Evolutionary conservation across 1,284 basidiomycete species (phyloP).

Genomic region (Moniliella sp.): DNA sequence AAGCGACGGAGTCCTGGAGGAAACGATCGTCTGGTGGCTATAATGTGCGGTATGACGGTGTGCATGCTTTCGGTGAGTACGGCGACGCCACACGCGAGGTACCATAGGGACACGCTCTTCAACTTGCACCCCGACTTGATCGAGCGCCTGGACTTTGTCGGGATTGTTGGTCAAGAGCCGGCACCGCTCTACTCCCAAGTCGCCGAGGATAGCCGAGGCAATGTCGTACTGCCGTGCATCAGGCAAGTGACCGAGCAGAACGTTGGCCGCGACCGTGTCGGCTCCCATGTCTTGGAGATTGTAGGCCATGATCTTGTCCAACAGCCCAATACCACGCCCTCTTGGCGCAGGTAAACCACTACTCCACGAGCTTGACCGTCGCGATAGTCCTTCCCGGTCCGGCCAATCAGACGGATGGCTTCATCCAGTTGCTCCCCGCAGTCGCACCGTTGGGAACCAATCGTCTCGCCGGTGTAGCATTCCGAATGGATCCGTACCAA

Average conservation of each 20-base stretch:
- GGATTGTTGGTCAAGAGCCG: slow-evolving; percentile 89
- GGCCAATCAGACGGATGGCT: slow-evolving; percentile 64
- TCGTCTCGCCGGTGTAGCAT: slow-evolving; percentile 93
- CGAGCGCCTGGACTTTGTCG: slow-evolving; percentile 73
- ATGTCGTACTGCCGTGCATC: slow-evolving; percentile 84
- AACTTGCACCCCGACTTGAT: slow-evolving; percentile 59
- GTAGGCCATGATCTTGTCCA: slow-evolving; percentile 91
- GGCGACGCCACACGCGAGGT: slow-evolving; percentile 57
- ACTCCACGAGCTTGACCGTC: slow-evolving; percentile 42
- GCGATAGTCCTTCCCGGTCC: not conserved
- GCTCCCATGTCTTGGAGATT: slow-evolving; percentile 94
- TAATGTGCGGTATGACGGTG: too few species aligned
- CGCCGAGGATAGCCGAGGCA: slow-evolving; percentile 66
- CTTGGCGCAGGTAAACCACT: slow-evolving; percentile 86
- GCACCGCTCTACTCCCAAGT: slow-evolving; percentile 56
- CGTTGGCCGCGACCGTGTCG: slow-evolving; percentile 89
- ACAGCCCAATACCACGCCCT: slow-evolving; percentile 86
- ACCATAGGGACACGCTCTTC: slow-evolving; percentile 79
- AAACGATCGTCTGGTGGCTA: too few species aligned
- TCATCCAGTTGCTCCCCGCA: slow-evolving; percentile 96
- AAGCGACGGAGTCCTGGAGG: too few species aligned
- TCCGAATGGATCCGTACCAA: slow-evolving; percentile 91
- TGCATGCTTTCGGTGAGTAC: too few species aligned
- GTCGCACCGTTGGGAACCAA: slow-evolving; percentile 94
- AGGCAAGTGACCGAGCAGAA: slow-evolving; percentile 78